Conservation (phyloP, 73 alveolate species). For the Paramecium octaurelia region DNA sequence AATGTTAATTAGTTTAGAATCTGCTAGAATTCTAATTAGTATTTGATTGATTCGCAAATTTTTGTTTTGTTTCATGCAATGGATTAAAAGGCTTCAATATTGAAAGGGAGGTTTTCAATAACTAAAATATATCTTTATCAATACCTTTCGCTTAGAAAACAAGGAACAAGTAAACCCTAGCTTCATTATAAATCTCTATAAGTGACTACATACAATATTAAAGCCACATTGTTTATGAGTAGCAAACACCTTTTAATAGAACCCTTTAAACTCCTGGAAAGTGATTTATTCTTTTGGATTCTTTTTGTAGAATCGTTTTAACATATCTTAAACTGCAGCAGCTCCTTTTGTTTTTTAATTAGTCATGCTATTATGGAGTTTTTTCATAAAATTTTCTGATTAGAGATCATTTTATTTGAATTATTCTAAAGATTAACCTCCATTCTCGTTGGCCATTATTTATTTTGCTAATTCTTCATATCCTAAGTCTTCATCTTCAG, state of each 20-base stretch:
- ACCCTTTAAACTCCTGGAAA: background rate
- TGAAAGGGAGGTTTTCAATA: background rate
- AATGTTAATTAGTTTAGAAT: background rate
- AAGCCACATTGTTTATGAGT: slow-evolving; percentile 28
- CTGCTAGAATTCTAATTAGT: background rate
- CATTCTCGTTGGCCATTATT: background rate
- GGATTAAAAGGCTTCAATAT: background rate
- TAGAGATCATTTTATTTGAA: background rate
- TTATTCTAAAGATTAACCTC: background rate
- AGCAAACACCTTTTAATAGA: background rate
- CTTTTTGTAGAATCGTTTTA: background rate
- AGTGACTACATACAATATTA: background rate
- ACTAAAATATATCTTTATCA: background rate
- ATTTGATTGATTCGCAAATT: background rate
- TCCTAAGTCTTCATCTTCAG: background rate
- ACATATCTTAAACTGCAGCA: background rate
- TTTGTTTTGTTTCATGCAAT: background rate
- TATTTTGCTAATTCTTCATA: slow-evolving; percentile 9
- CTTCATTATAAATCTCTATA: slow-evolving; percentile 23
- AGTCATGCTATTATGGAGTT: background rate
- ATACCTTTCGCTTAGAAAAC: slow-evolving; percentile 2
- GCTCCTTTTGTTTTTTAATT: background rate
- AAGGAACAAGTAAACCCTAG: background rate
- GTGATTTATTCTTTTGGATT: background rate
- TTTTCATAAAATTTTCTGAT: background rate